Base-by-base conservation (phyloP, 1,284 basidiomycete genomes). In the Cutaneotrichosporon sp. region DNA sequence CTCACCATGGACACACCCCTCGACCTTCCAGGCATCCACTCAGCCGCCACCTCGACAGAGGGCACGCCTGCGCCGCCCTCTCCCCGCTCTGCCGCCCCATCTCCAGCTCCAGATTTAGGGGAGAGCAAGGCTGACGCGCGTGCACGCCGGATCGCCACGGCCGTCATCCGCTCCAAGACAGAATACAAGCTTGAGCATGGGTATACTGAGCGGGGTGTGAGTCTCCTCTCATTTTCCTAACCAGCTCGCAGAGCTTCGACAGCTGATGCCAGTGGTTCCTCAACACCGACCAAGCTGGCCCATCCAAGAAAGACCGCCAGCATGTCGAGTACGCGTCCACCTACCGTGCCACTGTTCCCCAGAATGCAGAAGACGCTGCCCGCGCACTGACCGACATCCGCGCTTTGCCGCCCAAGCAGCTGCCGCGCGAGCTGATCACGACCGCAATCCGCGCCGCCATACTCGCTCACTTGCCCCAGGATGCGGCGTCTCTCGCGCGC, bases 101-200 rank as follows among this genome's bases (percentile, higher is more conserved):
- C 36, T 26, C 14, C 34, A 34, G 32, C 50, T 22, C 60, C 56
- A 31, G 26, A 30, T 4, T 67, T 65, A 16, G 71, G 69, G 36
- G 66, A 13, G 26, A 32, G 31, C 51, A 32, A 53, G 30, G 58
- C 67, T 14, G 67, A 68, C n/a, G 62, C 69, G 18, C 61, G 72
- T 22, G 57, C 64, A 32, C 60, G 60, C 31, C 70, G 77, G 2
- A 79, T 79, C 38, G 75, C 71, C 42, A 72, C 70, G 6, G 77
- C 77, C 26, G 75, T 79, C 13, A 52, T 72, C 61, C 49, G 75
- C 8, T 73, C 73, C 10, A 76, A 69, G 62, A 62, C 61, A 4
- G 76, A 79, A 62, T 79, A 79, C 61, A 69, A 71, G 59, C 31
- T 72, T 4, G 72, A 77, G 40, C 74, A 79, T 66, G 77, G 73